phyloP scores from a whole-genome alignment of 352 stramenopile genomes.

The Phytophthora quininea region DNA sequence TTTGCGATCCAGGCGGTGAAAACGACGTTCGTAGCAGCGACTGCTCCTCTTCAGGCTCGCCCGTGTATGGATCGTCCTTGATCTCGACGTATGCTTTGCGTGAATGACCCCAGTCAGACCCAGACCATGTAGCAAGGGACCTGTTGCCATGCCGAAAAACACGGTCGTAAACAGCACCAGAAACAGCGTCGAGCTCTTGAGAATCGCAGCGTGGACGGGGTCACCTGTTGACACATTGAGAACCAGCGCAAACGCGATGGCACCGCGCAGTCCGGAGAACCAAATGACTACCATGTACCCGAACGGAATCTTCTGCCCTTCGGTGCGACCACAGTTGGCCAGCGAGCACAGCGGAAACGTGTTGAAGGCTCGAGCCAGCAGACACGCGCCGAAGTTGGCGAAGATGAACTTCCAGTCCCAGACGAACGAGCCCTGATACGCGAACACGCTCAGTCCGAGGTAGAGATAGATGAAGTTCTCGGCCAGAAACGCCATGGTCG shows the following conservation, averaged over 20 bases:
- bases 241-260: constrained; percentile 92
- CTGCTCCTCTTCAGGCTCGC: constrained; percentile 26
- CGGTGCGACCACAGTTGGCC: constrained; percentile 52
- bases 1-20: constrained; percentile 36
- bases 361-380: constrained; percentile 65
- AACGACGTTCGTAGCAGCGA: constrained; percentile 11
- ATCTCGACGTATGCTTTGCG: constrained; percentile 8
- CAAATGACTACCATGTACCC: constrained; percentile 89
- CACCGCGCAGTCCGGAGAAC: constrained; percentile 92
- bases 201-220: constrained; percentile 54
- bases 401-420: constrained; percentile 77
- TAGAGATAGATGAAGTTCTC: constrained; percentile 83
- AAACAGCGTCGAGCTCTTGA: constrained; percentile 71
- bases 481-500: constrained; percentile 66
- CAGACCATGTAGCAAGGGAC: constrained; percentile 45
- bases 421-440: constrained; percentile 58
- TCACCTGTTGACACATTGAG: constrained; percentile 65
- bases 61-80: constrained; percentile 17
- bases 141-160: constrained; percentile 55
- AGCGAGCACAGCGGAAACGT: constrained; percentile 76
- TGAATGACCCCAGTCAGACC: constrained; percentile 28
- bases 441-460: constrained; percentile 73
- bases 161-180: constrained; percentile 72
- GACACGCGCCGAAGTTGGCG: constrained; percentile 48
- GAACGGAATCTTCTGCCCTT: constrained; percentile 52